A percentile compares a stretch with the other conserved stretches of the same genome.
Evolutionary conservation across 2,329 filamentous ascomycete species (phyloP).

Genomic region (Clarireedia hainanense): DNA sequence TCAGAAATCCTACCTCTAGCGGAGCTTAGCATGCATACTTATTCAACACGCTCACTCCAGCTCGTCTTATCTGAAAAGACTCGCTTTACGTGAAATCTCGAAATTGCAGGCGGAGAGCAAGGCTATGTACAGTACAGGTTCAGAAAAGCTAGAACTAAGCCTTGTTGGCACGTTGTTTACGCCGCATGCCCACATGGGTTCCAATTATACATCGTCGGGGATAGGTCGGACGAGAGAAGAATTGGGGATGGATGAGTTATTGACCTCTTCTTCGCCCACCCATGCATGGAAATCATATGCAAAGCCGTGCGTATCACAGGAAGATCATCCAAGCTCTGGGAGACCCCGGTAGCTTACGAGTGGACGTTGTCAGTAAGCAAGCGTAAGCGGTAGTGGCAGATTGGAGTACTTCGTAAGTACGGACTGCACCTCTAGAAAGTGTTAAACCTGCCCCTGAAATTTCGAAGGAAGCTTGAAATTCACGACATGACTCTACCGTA

Average conservation of each 20-base stretch:
- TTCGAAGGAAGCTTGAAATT: too few relatives aligned
- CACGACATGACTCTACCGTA: too few relatives aligned
- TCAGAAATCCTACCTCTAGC: background rate
- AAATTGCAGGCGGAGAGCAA: conserved; percentile 1
- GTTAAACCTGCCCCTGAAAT: too few relatives aligned
- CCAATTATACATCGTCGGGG: background rate
- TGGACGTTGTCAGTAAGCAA: too few relatives aligned
- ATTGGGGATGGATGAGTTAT: background rate
- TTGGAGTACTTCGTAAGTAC: too few relatives aligned
- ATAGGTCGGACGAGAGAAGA: background rate
- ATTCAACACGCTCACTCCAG: background rate
- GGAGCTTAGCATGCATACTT: background rate
- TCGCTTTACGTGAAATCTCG: background rate
- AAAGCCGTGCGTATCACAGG: background rate
- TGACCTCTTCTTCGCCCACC: too few relatives aligned
- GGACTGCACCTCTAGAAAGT: too few relatives aligned
- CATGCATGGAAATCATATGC: background rate
- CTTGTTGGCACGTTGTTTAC: background rate
- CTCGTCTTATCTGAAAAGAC: background rate
- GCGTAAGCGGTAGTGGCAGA: too few relatives aligned
- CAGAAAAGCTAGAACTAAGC: background rate
- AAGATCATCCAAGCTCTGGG: too few relatives aligned
- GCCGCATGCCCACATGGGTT: background rate
- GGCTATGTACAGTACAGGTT: background rate
- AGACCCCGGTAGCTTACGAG: too few relatives aligned